Evolutionary conservation across 805 yeast genomes (phyloP), one percentile per base, ranked within the genome.

Genomic region (Candida montana): DNA sequence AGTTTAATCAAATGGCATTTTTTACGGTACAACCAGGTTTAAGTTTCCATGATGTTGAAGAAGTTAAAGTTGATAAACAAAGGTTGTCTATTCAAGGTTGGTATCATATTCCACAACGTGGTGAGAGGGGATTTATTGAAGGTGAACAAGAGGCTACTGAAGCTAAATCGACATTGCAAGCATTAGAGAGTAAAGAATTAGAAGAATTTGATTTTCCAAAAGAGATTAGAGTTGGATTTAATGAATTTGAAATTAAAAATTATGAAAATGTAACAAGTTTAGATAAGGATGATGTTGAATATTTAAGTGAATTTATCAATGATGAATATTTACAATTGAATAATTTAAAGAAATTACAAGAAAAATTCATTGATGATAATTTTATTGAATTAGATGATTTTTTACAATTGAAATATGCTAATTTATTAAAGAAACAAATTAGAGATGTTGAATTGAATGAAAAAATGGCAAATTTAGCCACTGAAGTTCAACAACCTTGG

Each of bases 41-140:
- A 37, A 85, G 96, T 2, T 93, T 93, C 73, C 99, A 93, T 61
- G 99, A 95, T 54, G 99, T 93, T 11, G 98, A 95, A 64, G 99
- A 93, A 61, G 99, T 95, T 1, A 75, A 82, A 46, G 95, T 81
- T 2, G 95, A 90, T 57, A 86, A 83, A 57, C 95, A 89, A 48
- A 74, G 99, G 56, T 67, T 93, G 28, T 86, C 96, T 1, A 87
- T 93, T 46, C 96, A 93, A 56, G 99, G 99, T 1, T 95, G 99
- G 99, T 95, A 91, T 59, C 99, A 93, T 62, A 86, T 90, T 39
- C 99, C 99, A 4, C 98, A 93, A 59, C 67, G 67, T 10, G 97
- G 95, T 9, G 99, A 93, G 63, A 79, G 75, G 27, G 98, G 97
- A 0, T 91, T 62, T 55, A 73, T 79, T 16, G 78, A 77, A 29